Evolutionary conservation across 768 basidiomycete species (phyloP).

Genomic region (Tricholoma matsutake): DNA sequence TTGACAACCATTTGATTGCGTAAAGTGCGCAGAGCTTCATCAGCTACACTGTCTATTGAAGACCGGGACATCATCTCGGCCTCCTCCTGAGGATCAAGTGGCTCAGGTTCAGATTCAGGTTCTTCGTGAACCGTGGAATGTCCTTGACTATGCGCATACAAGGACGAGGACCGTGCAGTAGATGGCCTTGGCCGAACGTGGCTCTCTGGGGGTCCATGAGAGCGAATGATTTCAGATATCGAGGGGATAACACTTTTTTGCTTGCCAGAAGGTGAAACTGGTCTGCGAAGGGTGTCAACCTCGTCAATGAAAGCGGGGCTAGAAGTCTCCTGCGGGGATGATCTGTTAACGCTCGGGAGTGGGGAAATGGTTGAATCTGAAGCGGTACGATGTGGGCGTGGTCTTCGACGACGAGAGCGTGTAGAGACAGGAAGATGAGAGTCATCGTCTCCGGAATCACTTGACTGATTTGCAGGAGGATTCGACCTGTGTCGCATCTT

Average conservation of each 20-base stretch:
- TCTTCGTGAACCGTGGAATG: constrained; percentile 50
- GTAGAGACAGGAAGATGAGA: constrained; percentile 22
- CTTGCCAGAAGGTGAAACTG: constrained; percentile 19
- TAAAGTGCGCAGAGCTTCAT: constrained; percentile 73
- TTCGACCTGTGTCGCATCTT: constrained; percentile 36
- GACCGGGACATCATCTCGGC: constrained; percentile 71
- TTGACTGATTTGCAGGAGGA: constrained; percentile 28
- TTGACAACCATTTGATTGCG: constrained; percentile 51
- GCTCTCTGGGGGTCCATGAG: constrained; percentile 62
- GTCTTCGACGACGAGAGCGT: constrained; percentile 32
- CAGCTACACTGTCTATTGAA: constrained; percentile 83
- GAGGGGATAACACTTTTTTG: constrained; percentile 64
- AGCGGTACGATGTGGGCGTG: constrained; percentile 28
- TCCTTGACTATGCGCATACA: constrained; percentile 45
- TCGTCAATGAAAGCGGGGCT: constrained; percentile 16
- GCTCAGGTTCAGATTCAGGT: constrained; percentile 51
- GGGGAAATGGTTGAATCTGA: constrained; percentile 21
- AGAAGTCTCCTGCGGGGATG: not conserved
- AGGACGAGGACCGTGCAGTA: constrained; percentile 42
- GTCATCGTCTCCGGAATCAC: constrained; percentile 57
- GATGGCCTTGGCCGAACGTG: constrained; percentile 48
- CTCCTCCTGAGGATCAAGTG: constrained; percentile 52
- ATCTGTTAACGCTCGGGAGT: not conserved
- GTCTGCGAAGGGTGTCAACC: constrained; percentile 3
- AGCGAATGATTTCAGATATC: constrained; percentile 85